A percentile compares a stretch with the other conserved stretches of the same genome.
These are phyloP conservation scores for Jacaranda mimosifolia DNA, from an alignment of 257 asterid species.

Conservation along the genomic window DNA sequence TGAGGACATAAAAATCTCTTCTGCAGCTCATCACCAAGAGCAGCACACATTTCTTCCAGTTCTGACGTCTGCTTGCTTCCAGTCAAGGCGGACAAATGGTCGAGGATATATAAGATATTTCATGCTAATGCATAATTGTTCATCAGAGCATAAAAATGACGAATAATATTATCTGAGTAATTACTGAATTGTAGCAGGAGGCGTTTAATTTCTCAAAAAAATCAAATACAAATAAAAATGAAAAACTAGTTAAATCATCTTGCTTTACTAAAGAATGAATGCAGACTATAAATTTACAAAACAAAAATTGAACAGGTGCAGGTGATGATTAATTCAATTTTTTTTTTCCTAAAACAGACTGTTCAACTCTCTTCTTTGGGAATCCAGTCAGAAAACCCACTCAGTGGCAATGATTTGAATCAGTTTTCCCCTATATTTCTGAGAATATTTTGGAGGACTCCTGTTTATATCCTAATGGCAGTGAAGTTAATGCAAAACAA, in stretches of 20 bases:
- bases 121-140: constrained; percentile 31
- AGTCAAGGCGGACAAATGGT: constrained; percentile 58
- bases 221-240: not conserved
- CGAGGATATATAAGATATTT: constrained; percentile 21
- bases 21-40: constrained; percentile 78
- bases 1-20: constrained; percentile 66
- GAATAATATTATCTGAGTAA: not conserved
- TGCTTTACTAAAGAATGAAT: constrained; percentile 4
- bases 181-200: not conserved
- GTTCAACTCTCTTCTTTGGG: constrained; percentile 1
- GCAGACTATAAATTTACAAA: constrained; percentile 2
- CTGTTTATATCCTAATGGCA: not conserved
- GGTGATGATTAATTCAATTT: not conserved
- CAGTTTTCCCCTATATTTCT: not conserved
- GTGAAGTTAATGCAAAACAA: constrained; percentile 25
- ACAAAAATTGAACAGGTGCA: not conserved
- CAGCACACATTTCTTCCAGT: constrained; percentile 64
- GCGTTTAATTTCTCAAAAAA: not conserved
- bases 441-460: not conserved
- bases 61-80: constrained; percentile 73
- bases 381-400: constrained; percentile 1
- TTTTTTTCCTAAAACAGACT: not conserved
- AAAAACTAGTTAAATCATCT: constrained; percentile 5
- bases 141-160: not conserved
- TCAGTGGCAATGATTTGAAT: too few relatives aligned